Conservation (phyloP, 805 yeast genomes). For the Wickerhamomyces bovis region DNA sequence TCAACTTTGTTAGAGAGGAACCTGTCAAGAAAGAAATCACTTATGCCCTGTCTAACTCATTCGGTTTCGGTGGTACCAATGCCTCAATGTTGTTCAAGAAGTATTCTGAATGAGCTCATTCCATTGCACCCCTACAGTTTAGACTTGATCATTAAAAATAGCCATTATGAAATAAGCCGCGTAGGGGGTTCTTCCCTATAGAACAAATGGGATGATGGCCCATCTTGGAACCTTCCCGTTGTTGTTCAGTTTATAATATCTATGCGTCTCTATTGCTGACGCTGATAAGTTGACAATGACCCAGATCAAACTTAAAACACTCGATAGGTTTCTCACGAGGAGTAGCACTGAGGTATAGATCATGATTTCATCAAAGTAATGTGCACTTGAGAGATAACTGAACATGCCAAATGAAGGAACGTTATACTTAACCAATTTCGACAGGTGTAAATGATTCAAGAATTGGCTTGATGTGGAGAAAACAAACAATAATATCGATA, state of each 20-base stretch:
- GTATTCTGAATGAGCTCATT: constrained; percentile 8
- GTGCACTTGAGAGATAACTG: constrained; percentile 51
- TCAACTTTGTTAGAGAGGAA: constrained; percentile 50
- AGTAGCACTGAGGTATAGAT: constrained; percentile 38
- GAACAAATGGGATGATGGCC: constrained; percentile 34
- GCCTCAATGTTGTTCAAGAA: constrained; percentile 58
- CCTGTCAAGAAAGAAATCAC: constrained; percentile 38
- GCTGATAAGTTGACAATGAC: constrained; percentile 41
- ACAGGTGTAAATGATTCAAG: constrained; percentile 21
- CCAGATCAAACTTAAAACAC: constrained; percentile 24
- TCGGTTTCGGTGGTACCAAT: constrained; percentile 98
- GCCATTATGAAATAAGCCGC: neutral
- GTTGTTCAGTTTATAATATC: constrained; percentile 34
- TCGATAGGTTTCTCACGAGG: constrained; percentile 14
- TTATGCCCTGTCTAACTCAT: constrained; percentile 78
- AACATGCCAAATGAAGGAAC: constrained; percentile 49
- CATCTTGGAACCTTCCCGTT: constrained; percentile 24
- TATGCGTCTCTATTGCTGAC: constrained; percentile 48
- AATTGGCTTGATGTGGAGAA: constrained; percentile 40
- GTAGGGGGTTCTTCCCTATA: constrained; percentile 11
- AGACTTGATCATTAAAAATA: neutral
- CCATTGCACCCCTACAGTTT: neutral
- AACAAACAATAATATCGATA: constrained; percentile 14
- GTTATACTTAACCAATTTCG: constrained; percentile 30
- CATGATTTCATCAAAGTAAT: constrained; percentile 60